Percentiles rank a stretch among this genome's conserved stretches.
These are phyloP conservation scores for Chytriomyces sp. DNA, from an alignment of 192 early-diverging fungal genomes.

Conservation along the genomic window DNA sequence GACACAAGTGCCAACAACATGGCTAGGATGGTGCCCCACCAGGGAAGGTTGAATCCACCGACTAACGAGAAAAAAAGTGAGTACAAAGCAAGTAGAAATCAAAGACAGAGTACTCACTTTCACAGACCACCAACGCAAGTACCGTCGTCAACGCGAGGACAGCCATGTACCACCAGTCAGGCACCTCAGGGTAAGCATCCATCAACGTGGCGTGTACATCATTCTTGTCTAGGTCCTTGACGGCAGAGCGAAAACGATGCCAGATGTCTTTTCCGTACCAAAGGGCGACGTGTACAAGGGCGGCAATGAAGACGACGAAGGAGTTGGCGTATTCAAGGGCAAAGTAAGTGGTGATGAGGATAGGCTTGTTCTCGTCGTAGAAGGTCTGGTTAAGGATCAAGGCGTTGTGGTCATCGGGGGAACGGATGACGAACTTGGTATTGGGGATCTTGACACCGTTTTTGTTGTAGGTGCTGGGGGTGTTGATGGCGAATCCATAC, in stretches of 20 bases:
- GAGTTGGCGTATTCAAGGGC: conserved; percentile 31
- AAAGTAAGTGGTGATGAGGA: conserved; percentile 28
- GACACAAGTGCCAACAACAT: conserved; percentile 51
- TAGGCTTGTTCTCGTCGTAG: conserved; percentile 3
- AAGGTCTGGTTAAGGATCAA: conserved; percentile 9
- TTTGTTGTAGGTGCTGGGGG: conserved; percentile 7
- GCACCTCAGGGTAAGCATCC: too few relatives aligned
- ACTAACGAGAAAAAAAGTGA: conserved; percentile 2
- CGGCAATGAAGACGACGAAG: conserved; percentile 57
- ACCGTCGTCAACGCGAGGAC: conserved; percentile 25
- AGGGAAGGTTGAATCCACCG: conserved; percentile 33
- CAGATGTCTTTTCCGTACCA: too few relatives aligned
- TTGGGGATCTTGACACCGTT: conserved; percentile 8
- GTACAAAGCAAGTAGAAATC: background rate
- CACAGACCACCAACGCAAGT: background rate
- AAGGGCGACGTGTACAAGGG: conserved; percentile 61
- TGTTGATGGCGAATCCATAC: conserved; percentile 19
- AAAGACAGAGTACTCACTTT: conserved; percentile 16
- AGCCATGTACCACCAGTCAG: conserved; percentile 22
- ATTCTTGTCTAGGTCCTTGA: conserved; percentile 30
- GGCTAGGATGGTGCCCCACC: conserved; percentile 37
- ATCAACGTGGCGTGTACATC: conserved; percentile 28
- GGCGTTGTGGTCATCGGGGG: conserved; percentile 22
- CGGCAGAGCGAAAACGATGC: conserved; percentile 1
- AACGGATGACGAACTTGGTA: conserved; percentile 10